Evolutionary conservation across 257 asterid genomes (phyloP).

Genomic region (Penstemon barbatus): DNA sequence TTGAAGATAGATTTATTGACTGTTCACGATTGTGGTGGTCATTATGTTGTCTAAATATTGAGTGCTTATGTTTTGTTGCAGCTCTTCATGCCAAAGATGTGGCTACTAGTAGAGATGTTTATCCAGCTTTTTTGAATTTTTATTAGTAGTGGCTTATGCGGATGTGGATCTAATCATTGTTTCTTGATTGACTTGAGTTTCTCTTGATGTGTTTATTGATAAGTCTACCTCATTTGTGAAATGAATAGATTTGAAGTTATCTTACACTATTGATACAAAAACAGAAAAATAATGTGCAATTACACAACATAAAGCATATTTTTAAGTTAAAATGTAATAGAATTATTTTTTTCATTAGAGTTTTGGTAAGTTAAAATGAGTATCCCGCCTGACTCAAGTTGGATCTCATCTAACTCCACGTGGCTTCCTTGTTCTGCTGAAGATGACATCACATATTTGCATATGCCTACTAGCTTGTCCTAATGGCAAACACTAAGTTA

Average conservation of each 20-base stretch:
- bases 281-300: not conserved
- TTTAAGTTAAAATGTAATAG: not conserved
- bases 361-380: not conserved
- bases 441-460: not conserved
- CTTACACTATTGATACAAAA: no score
- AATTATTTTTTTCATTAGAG: not conserved
- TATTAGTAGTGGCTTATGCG: no score
- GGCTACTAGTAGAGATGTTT: not conserved
- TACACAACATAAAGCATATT: not conserved
- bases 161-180: not conserved
- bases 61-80: constrained; percentile 11
- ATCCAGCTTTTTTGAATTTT: not conserved
- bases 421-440: not conserved
- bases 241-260: not conserved
- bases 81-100: constrained; percentile 1
- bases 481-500: no score
- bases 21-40: constrained; percentile 10
- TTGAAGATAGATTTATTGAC: not conserved
- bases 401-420: not conserved
- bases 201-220: not conserved
- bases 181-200: not conserved
- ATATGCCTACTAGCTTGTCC: no score
- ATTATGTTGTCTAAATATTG: not conserved
- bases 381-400: not conserved
- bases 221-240: constrained; percentile 9